phyloP scores from a whole-genome alignment of 1,284 basidiomycete genomes.

The Cryptococcus neoformans region DNA sequence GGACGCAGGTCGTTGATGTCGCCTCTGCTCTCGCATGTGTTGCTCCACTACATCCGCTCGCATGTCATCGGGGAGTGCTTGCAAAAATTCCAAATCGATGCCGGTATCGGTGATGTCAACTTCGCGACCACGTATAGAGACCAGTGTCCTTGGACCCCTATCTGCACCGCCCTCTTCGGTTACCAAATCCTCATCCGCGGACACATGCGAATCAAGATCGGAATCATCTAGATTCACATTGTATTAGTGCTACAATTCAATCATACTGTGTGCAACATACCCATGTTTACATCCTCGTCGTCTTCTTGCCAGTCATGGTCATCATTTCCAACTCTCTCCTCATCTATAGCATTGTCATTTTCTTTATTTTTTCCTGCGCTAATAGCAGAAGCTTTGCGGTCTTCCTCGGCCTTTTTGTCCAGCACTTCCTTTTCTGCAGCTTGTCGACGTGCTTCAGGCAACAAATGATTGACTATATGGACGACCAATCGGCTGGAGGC shows the following conservation, averaged over 20 bases:
- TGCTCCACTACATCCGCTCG: constrained; percentile 97
- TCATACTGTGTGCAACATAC: constrained; percentile 1
- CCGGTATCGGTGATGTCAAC: constrained; percentile 99
- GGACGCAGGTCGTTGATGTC: constrained; percentile 60
- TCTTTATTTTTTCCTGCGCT: no score
- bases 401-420: constrained; percentile 51
- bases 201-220: not conserved
- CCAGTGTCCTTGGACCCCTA: constrained; percentile 62
- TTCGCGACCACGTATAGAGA: constrained; percentile 85
- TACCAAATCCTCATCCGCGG: not conserved
- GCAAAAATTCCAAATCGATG: constrained; percentile 96
- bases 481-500: constrained; percentile 70
- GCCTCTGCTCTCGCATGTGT: constrained; percentile 73
- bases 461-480: constrained; percentile 69
- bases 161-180: not conserved
- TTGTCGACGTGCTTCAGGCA: constrained; percentile 66
- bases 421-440: constrained; percentile 33
- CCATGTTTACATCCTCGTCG: constrained; percentile 75
- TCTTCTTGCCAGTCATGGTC: constrained; percentile 44
- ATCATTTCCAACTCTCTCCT: constrained; percentile 14
- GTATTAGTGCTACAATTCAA: not conserved
- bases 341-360: no score
- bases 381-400: constrained; percentile 8
- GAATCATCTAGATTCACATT: not conserved
- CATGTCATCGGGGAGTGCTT: constrained; percentile 98